Evolutionary conservation across 768 basidiomycete species (phyloP), one percentile per base, ranked within the genome.

Genomic region (Cystofilobasidium capitatum): DNA sequence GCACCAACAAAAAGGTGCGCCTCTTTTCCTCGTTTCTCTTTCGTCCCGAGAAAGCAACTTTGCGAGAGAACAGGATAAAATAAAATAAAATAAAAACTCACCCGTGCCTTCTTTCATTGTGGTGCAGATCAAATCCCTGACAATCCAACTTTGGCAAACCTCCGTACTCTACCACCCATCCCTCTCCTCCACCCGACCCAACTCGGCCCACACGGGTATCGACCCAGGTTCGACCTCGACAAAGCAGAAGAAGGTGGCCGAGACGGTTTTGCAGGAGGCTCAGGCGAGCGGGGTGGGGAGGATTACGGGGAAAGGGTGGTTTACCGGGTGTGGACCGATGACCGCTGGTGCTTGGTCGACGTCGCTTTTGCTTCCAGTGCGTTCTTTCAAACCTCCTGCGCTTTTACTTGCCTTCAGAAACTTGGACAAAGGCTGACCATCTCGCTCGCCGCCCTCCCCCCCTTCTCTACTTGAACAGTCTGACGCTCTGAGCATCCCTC

Each of bases 241-340:
- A 6, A 81, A 78, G 22, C 78, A 80, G 62, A 88, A 86, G 74
- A 81, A 83, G 70, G 80, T 92, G 0, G 82, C 85, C 1, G 85
- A 85, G 72, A 82, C 83, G 37, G 79, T 79, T 5, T 80, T 94
- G 33, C 83, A 85, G 71, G 84, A 85, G 74, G 84, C 85, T 8
- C 83, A 86, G 58, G 81, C 81, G 45, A 83, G 82, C 33, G 77
- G 83, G 9, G 82, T 82, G 70, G 87, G 88, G 2, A 82, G 84
- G 73, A 88, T 86, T 13, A 90, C 87, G 47, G 87, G 85, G 29
- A 86, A 85, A 72, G 91, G 91, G 0, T 94, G 89, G 88, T 94
- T 91, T 91, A 81, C 84, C 7, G 92, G 92, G 10, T 84, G 93
- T 8, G 77, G 79, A 17, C 79, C 86, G 3, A 83, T 84, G 1